Base-by-base conservation (phyloP, 1,284 basidiomycete species). In the Meira miltonrushii region DNA sequence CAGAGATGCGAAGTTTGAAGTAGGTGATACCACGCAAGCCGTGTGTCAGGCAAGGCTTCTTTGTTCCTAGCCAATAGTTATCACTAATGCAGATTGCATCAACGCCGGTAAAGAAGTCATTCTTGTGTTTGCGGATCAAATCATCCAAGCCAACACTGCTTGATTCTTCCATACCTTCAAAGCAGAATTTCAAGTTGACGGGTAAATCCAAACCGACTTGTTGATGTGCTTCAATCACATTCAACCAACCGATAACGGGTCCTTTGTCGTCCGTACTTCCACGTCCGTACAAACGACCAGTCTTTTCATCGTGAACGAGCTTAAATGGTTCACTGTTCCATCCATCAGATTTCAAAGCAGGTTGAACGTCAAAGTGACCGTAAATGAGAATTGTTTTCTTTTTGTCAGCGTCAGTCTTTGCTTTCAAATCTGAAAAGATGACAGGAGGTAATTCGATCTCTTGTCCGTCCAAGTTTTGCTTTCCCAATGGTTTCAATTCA, bases 161-260 rank as follows among this genome's bases (percentile, higher is more conserved):
- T 69, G 84, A 89, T 82, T 98, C 94, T 80, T 98, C 94, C 95
- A 98, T 98, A 8, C 94, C 80, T 69, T 98, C 94, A 74, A 98
- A 93, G 82, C 90, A 92, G 82, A 92, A 88, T 72, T 87, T 86
- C 68, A 98, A 80, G 80, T 98, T 98, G 56, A 98, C 94, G 1
- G 94, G 94, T 17, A 98, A 83, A 54, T 88, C 85, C 57, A 88
- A 82, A 43, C 75, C 84, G 50, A 87, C 84, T 63, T 86, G 78
- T 69, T 82, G 79, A 79, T 97, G 92, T 48, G 92, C 92, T 74
- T 96, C 88, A 56, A 97, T 83, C 54, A 92, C 88, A 78, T 98
- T 95, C 65, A 98, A 80, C 95, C 94, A 97, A 40, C 90, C 93
- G 49, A 96, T 68, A 47, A 79, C 69, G 33, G 78, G 79, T 2